phyloP scores from a whole-genome alignment of 2,329 filamentous ascomycete species.

The Hymenoscyphus repandus region DNA sequence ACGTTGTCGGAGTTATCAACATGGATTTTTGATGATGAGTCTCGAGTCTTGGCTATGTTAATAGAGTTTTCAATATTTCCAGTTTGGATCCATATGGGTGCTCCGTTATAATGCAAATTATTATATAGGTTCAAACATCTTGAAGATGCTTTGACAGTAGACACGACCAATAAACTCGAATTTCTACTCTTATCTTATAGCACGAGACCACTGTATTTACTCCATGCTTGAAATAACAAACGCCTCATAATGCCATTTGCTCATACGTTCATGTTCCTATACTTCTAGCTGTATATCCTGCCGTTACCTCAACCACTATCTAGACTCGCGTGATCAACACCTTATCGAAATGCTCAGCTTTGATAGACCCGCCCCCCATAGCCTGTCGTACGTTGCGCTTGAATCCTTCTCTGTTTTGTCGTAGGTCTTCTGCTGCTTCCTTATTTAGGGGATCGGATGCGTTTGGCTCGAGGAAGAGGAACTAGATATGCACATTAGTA shows the following conservation, averaged over 20 bases:
- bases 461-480: conserved; percentile 96
- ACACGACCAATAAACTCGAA: background rate
- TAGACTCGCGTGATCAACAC: conserved; percentile 52
- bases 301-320: conserved; percentile 1
- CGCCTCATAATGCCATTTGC: conserved; percentile 26
- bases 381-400: conserved; percentile 82
- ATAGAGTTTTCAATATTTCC: background rate
- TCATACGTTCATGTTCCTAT: conserved; percentile 17
- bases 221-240: conserved; percentile 18
- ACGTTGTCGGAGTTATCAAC: no score
- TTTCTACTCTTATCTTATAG: conserved; percentile 10
- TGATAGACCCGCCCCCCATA: conserved; percentile 76
- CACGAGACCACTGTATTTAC: conserved; percentile 22
- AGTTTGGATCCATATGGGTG: no score
- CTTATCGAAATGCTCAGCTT: conserved; percentile 68
- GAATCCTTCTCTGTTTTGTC: conserved; percentile 80
- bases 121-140: no score
- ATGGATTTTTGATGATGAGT: no score
- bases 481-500: conserved; percentile 46
- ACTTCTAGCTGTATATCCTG: conserved; percentile 20
- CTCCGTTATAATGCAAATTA: no score
- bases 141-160: no score
- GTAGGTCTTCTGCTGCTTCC: conserved; percentile 89
- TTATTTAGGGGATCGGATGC: conserved; percentile 97
- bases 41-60: background rate